Conservation (phyloP, 2,329 filamentous ascomycete genomes). For the Venturia aucupariae region DNA sequence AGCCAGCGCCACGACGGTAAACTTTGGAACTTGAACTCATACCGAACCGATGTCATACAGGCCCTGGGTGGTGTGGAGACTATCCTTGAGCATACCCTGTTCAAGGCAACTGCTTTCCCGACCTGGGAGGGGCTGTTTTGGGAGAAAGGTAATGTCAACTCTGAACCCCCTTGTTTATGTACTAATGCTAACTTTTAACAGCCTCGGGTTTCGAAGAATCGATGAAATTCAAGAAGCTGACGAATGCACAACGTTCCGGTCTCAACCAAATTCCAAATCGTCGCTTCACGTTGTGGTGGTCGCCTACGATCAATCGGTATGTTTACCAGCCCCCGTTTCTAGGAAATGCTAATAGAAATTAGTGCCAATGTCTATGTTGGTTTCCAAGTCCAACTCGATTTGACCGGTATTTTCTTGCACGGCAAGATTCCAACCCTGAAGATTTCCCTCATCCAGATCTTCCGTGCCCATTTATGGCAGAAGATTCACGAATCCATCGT, state of each 20-base stretch:
- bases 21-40: conserved; percentile 92
- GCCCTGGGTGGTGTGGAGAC: conserved; percentile 94
- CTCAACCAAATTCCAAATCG: conserved; percentile 97
- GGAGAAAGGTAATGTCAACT: conserved; percentile 46
- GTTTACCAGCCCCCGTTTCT: too few relatives aligned
- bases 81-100: conserved; percentile 91
- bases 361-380: conserved; percentile 90
- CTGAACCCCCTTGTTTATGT: neutral
- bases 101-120: conserved; percentile 93
- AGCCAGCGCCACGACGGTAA: conserved; percentile 96
- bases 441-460: conserved; percentile 97
- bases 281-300: conserved; percentile 98
- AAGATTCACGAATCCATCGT: conserved; percentile 99
- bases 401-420: conserved; percentile 98
- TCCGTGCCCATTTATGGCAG: conserved; percentile 99
- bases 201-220: conserved; percentile 35
- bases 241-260: conserved; percentile 93
- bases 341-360: too few relatives aligned
- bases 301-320: conserved; percentile 67
- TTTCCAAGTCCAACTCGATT: conserved; percentile 97
- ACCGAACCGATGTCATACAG: conserved; percentile 94
- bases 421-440: conserved; percentile 97
- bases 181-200: conserved; percentile 17
- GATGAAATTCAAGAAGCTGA: conserved; percentile 99
- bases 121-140: conserved; percentile 96